Base-by-base conservation (phyloP, 2,329 filamentous ascomycete species). In the Blumeria hordei region DNA sequence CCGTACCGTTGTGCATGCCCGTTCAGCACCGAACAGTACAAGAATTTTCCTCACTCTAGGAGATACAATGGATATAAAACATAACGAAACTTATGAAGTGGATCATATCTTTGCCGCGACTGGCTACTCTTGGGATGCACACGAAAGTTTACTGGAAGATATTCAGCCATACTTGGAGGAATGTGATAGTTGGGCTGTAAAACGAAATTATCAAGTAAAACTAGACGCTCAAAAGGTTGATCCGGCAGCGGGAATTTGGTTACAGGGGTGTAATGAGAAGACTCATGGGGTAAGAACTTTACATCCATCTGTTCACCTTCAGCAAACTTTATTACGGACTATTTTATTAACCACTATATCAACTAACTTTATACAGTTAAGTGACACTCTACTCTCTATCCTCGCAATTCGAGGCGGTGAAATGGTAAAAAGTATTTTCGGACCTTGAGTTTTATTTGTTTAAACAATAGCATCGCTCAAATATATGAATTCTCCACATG, bases 211-310 rank as follows among this genome's bases (percentile, higher is more conserved):
- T 68, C 75, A 75, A 54, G 77, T 95, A 52, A 71, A 80, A 57
- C 87, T 93, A 65, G 73, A 76, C 52, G 70, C 76, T 1, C 80
- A 76, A 34, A 73, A 76, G 51, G 82, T 96, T 36, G 75, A 78
- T n/a, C 65, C 74, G 0, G 78, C 44, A 47, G 83, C 86, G 12
- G 88, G 88, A 3, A 74, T 96, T 57, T 96, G 85, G 83, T 72
- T 96, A 62, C 92, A 96, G 67, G 90, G 90, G 35, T 95, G 88
- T 70, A 93, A 88, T 66, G 88, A 96, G 71, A 79, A 75, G 58
- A 94, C 88, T 36, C 90, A 96, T 67, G 90, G 90, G 57, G 83
- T 90, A 76, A 79, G 83, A 28, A 28, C 21, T 28, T 28, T 28
- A 28, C 4, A 28, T 28, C 21, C 21, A 28, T 28, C 4, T 28